phyloP scores from a whole-genome alignment of 805 yeast genomes.

The Yamadazyma sp. region DNA sequence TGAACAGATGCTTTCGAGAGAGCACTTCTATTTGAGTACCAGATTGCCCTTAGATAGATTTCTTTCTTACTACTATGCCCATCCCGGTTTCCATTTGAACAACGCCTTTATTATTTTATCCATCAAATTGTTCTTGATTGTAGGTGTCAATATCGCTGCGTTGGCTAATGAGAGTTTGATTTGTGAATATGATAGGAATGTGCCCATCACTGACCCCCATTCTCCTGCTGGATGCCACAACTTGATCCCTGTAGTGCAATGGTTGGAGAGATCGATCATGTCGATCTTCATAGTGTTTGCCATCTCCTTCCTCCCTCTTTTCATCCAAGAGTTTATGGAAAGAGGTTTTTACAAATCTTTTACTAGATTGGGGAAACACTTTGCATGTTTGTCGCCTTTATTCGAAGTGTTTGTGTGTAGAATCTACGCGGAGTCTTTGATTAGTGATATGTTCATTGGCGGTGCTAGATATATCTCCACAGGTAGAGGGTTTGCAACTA shows the following conservation, averaged over 20 bases:
- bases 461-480: conserved; percentile 87
- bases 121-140: conserved; percentile 67
- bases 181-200: conserved; percentile 64
- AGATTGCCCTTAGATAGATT: conserved; percentile 79
- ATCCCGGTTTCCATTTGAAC: conserved; percentile 83
- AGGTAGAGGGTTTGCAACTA: conserved; percentile 84
- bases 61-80: conserved; percentile 82
- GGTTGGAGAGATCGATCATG: conserved; percentile 79
- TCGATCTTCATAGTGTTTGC: conserved; percentile 82
- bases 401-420: conserved; percentile 84
- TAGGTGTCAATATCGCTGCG: conserved; percentile 69
- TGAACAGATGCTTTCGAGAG: conserved; percentile 83
- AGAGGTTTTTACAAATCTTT: conserved; percentile 78
- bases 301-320: conserved; percentile 75
- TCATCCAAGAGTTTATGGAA: conserved; percentile 77
- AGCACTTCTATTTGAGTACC: conserved; percentile 78
- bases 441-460: conserved; percentile 73
- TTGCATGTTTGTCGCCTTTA: conserved; percentile 71
- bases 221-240: conserved; percentile 75
- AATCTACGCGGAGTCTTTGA: conserved; percentile 68
- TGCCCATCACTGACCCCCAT: conserved; percentile 65
- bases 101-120: conserved; percentile 77
- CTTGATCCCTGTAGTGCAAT: conserved; percentile 69
- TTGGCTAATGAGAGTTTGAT: conserved; percentile 69
- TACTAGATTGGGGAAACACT: conserved; percentile 66